Evolutionary conservation across 495 filamentous ascomycete species (phyloP).

Genomic region (Evernia prunastri): DNA sequence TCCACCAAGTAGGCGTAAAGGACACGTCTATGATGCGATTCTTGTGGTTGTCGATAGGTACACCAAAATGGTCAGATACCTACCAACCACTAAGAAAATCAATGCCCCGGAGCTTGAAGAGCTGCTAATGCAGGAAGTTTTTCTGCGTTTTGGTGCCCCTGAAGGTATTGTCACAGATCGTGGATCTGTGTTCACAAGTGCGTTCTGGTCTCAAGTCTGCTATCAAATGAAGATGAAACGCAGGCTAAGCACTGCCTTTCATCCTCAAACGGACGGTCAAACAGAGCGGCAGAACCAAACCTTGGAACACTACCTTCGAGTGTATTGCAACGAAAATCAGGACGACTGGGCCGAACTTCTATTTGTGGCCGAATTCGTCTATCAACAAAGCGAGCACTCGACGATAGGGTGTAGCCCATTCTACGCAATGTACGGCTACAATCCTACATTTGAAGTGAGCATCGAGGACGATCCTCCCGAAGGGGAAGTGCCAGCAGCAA

Average conservation of each 20-base stretch:
- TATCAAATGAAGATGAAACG: constrained; percentile 10
- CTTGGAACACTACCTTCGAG: constrained; percentile 25
- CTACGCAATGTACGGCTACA: constrained; percentile 2
- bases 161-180: constrained; percentile 11
- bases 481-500: neutral
- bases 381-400: constrained; percentile 18
- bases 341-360: constrained; percentile 23
- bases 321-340: constrained; percentile 25
- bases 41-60: constrained; percentile 24
- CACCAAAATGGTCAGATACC: constrained; percentile 19
- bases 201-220: constrained; percentile 15
- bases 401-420: neutral
- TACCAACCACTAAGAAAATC: constrained; percentile 1
- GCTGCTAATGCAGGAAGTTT: constrained; percentile 10
- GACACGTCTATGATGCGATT: constrained; percentile 17
- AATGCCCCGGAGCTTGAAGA: constrained; percentile 11
- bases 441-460: neutral
- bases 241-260: neutral
- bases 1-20: constrained; percentile 6
- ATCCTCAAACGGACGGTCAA: too few relatives aligned
- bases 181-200: constrained; percentile 17
- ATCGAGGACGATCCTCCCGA: neutral
- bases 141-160: neutral
- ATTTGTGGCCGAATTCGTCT: constrained; percentile 20
- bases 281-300: constrained; percentile 21